Conservation (phyloP, 2,329 filamentous ascomycete species). For the Ophiostoma ulmi region DNA sequence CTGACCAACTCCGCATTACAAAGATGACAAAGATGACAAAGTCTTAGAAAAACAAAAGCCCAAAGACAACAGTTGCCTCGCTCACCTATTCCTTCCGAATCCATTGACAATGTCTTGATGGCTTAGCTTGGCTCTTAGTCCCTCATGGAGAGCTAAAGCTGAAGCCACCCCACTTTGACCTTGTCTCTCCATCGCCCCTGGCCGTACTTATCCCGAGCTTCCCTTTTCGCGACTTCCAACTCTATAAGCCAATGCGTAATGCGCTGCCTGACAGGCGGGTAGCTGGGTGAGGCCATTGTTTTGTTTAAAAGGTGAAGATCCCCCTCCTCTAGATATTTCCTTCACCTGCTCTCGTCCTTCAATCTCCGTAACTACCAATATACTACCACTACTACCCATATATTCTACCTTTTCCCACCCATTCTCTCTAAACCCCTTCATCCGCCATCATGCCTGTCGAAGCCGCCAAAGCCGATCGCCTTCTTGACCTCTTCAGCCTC, state of each 20-base stretch:
- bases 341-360: not conserved
- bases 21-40: not conserved
- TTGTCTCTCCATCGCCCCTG: constrained; percentile 8
- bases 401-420: not conserved
- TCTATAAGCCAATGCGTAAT: not conserved
- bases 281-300: not conserved
- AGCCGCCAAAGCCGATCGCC: constrained; percentile 52
- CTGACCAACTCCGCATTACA: not conserved
- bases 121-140: constrained; percentile 8
- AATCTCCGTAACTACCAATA: not conserved
- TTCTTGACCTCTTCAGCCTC: constrained; percentile 64
- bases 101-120: not conserved
- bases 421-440: not conserved
- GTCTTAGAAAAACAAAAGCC: no score
- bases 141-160: not conserved
- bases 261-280: not conserved
- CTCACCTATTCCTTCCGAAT: not conserved
- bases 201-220: not conserved
- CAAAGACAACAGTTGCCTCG: not conserved
- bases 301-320: constrained; percentile 5
- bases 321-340: not conserved
- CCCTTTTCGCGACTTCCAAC: not conserved
- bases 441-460: constrained; percentile 46
- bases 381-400: not conserved
- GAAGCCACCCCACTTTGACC: not conserved